These are phyloP conservation scores for Fonsecaea monophora DNA, from an alignment of 2,329 filamentous ascomycete genomes.

Conservation along the genomic window DNA sequence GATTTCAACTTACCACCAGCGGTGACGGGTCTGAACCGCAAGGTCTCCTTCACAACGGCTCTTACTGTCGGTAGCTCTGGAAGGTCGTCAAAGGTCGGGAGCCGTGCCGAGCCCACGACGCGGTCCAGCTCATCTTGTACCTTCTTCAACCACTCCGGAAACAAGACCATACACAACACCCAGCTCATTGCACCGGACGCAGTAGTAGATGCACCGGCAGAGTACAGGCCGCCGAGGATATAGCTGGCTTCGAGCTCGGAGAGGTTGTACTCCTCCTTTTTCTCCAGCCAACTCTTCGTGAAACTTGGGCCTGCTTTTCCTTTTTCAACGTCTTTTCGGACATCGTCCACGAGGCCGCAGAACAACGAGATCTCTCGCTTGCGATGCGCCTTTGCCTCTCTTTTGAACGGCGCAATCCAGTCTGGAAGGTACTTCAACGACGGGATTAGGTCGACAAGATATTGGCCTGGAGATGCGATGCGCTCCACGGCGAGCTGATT, in stretches of 20 bases:
- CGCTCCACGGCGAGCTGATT: slow-evolving; percentile 46
- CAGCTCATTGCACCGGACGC: slow-evolving; percentile 43
- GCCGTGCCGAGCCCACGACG: slow-evolving; percentile 40
- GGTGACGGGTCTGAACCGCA: slow-evolving; percentile 51
- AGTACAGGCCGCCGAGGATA: slow-evolving; percentile 47
- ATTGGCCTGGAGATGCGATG: slow-evolving; percentile 47
- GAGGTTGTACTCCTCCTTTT: slow-evolving; percentile 37
- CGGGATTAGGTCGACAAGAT: slow-evolving; percentile 45
- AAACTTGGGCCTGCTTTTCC: slow-evolving; percentile 42
- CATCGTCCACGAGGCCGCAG: slow-evolving; percentile 47
- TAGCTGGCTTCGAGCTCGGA: slow-evolving; percentile 48
- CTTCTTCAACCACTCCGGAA: slow-evolving; percentile 36
- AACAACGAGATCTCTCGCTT: slow-evolving; percentile 42
- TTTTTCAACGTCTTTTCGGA: slow-evolving; percentile 48
- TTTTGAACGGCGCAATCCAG: slow-evolving; percentile 43
- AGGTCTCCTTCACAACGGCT: slow-evolving; percentile 50
- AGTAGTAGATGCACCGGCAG: slow-evolving; percentile 44
- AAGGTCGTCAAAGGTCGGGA: slow-evolving; percentile 48
- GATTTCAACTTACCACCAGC: slow-evolving; percentile 14
- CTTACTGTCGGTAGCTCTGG: slow-evolving; percentile 46
- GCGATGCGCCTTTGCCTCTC: slow-evolving; percentile 40
- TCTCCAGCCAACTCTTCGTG: slow-evolving; percentile 43
- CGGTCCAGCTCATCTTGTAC: slow-evolving; percentile 46
- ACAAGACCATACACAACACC: slow-evolving; percentile 42
- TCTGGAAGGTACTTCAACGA: slow-evolving; percentile 41